A percentile compares a stretch with the other conserved stretches of the same genome.
Conservation (phyloP, 441 rosid species). For the Adansonia rubrostipa region DNA sequence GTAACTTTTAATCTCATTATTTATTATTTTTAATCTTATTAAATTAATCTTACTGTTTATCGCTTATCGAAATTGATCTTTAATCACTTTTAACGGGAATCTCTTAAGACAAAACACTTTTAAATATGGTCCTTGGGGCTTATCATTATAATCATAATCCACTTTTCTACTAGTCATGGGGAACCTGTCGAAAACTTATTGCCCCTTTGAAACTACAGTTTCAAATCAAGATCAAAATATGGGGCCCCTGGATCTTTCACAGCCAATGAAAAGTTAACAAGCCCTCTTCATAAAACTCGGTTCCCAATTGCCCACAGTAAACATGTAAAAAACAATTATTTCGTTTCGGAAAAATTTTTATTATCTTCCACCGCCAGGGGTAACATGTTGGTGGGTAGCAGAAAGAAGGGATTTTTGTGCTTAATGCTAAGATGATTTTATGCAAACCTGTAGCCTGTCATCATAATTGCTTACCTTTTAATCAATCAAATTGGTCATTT, state of each 20-base stretch:
- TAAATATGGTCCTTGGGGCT: neutral
- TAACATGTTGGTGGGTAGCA: neutral
- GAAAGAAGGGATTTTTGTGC: neutral
- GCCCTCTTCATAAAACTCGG: neutral
- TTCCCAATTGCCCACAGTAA: too few relatives aligned
- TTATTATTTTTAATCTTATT: too few relatives aligned
- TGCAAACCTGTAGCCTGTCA: neutral
- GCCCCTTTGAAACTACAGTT: neutral
- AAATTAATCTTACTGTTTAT: too few relatives aligned
- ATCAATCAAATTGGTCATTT: neutral
- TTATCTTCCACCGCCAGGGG: neutral
- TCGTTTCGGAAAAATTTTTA: neutral
- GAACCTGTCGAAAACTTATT: neutral
- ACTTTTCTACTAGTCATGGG: conserved; percentile 3
- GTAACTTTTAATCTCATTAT: too few relatives aligned
- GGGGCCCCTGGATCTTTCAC: conserved; percentile 13
- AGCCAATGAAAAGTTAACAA: neutral
- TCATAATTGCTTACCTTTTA: neutral
- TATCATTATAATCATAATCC: conserved; percentile 4
- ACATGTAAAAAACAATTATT: neutral
- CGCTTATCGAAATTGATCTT: too few relatives aligned
- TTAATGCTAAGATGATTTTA: neutral
- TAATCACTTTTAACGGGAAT: too few relatives aligned
- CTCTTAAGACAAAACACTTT: too few relatives aligned
- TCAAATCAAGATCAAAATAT: conserved; percentile 1